Evolutionary conservation across 495 filamentous ascomycete genomes (phyloP).

Genomic region (Lophiostoma macrostomum): DNA sequence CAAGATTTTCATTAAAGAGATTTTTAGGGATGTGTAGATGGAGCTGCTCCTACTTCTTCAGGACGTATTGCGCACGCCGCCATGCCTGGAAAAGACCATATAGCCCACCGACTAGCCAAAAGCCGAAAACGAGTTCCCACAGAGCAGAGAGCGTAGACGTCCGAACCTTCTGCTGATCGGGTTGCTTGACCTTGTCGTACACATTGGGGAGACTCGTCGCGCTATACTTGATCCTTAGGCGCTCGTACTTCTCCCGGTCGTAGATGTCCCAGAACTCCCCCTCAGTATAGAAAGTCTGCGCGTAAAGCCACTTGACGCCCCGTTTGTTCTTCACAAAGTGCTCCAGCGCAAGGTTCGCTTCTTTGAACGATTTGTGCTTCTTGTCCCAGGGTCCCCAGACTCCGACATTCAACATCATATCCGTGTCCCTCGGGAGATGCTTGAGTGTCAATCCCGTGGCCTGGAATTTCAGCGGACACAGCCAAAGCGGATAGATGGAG

Average conservation of each 20-base stretch:
- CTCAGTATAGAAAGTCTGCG: conserved; percentile 54
- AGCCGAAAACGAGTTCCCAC: no score
- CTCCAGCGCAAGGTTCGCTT: conserved; percentile 64
- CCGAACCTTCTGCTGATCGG: no score
- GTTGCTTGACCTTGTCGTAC: conserved; percentile 56
- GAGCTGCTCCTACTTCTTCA: no score
- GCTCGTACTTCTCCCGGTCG: conserved; percentile 49
- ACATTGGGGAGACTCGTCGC: conserved; percentile 52
- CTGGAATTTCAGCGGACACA: conserved; percentile 57
- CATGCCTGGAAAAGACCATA: no score
- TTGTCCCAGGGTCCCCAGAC: conserved; percentile 50
- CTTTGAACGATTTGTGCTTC: conserved; percentile 44
- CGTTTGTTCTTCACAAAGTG: conserved; percentile 58
- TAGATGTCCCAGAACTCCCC: conserved; percentile 56
- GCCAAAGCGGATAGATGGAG: conserved; percentile 58
- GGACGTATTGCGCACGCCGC: no score
- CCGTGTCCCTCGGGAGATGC: no score
- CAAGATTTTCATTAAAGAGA: no score
- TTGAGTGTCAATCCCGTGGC: no score
- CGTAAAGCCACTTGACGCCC: conserved; percentile 63
- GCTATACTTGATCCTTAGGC: conserved; percentile 48
- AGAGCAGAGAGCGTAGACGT: no score
- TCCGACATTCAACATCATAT: conserved; percentile 59
- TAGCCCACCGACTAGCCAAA: no score
- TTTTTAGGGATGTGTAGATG: no score